These are phyloP conservation scores for Physaria fendleri DNA, from an alignment of 345 rosid species.

Conservation along the genomic window DNA sequence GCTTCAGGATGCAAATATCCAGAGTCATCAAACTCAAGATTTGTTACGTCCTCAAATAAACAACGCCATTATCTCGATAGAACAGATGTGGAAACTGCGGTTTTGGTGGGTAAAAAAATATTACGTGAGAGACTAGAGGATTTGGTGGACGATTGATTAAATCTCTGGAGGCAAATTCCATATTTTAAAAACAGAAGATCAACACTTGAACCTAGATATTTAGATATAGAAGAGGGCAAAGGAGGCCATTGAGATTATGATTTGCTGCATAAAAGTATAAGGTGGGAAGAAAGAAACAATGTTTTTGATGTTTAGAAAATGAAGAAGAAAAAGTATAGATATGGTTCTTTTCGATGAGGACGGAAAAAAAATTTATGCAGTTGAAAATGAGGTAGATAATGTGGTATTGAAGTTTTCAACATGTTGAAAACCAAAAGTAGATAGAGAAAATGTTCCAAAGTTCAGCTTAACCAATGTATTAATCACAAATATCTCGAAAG, in stretches of 20 bases:
- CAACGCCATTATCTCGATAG: conserved; percentile 10
- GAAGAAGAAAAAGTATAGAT: too few relatives aligned
- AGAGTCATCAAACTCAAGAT: neutral
- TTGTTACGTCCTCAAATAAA: conserved; percentile 9
- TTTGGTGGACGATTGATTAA: conserved; percentile 9
- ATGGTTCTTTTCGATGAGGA: too few relatives aligned
- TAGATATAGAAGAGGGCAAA: too few relatives aligned
- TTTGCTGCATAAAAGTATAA: too few relatives aligned
- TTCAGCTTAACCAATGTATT: conserved; percentile 4
- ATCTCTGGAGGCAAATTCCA: neutral
- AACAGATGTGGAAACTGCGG: conserved; percentile 17
- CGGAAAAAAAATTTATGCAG: too few relatives aligned
- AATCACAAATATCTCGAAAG: conserved; percentile 3
- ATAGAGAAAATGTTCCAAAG: neutral
- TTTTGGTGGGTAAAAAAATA: conserved; percentile 19
- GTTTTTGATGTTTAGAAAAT: too few relatives aligned
- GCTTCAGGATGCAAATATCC: neutral
- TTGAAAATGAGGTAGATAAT: too few relatives aligned
- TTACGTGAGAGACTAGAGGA: neutral
- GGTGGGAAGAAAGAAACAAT: too few relatives aligned
- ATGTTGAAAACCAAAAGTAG: too few relatives aligned
- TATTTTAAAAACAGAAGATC: neutral
- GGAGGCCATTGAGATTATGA: too few relatives aligned
- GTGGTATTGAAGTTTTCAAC: too few relatives aligned
- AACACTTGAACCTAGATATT: too few relatives aligned